Percentiles rank a stretch among this genome's conserved stretches.
phyloP scores from a whole-genome alignment of 805 yeast genomes.

The Sugiyamaella chiloensis region DNA sequence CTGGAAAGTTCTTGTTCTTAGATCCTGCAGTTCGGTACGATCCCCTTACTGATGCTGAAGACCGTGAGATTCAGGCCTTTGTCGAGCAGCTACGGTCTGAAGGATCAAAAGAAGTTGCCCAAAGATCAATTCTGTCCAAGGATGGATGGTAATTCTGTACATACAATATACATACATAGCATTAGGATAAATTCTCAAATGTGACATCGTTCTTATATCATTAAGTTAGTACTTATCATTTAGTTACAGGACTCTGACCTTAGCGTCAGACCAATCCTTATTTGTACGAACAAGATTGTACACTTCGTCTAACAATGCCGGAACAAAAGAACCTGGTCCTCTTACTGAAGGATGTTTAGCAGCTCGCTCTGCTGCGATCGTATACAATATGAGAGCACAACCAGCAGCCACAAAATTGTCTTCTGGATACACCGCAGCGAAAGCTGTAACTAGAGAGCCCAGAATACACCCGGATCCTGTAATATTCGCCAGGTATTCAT shows the following conservation, averaged over 20 bases:
- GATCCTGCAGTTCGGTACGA: constrained; percentile 77
- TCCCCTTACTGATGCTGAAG: constrained; percentile 48
- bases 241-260: constrained; percentile 3
- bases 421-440: constrained; percentile 43
- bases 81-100: constrained; percentile 1
- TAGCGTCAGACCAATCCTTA: too few species aligned
- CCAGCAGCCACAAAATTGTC: constrained; percentile 47
- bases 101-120: constrained; percentile 8
- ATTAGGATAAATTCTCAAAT: not conserved
- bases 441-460: constrained; percentile 67
- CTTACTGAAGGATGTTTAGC: constrained; percentile 30
- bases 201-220: too few species aligned
- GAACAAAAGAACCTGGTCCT: constrained; percentile 57
- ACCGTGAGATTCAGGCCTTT: constrained; percentile 13
- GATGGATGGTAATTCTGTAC: constrained; percentile 21
- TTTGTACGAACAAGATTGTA: constrained; percentile 17
- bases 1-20: constrained; percentile 82
- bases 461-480: constrained; percentile 84
- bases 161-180: not conserved
- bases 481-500: constrained; percentile 56
- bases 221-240: too few species aligned
- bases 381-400: constrained; percentile 56
- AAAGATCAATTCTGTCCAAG: constrained; percentile 13
- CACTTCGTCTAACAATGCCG: constrained; percentile 46
- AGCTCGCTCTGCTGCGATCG: constrained; percentile 59